Base-by-base conservation (phyloP, 2,329 filamentous ascomycete species). In the Cercospora zeae-maydis region DNA sequence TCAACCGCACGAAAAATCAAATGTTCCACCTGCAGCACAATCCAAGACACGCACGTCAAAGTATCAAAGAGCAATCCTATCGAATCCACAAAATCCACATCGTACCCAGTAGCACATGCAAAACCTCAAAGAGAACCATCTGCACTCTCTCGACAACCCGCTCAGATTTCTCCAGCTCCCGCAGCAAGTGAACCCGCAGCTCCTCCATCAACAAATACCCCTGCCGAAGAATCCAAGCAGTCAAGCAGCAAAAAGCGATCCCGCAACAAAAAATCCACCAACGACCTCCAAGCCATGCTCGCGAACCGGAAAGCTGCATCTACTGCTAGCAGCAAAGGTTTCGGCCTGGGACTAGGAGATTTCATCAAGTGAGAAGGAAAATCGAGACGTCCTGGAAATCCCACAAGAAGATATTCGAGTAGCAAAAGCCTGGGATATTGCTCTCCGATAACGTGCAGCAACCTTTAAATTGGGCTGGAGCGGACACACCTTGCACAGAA, bases 171-270 rank as follows among this genome's bases (percentile, higher is more conserved):
- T 39, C 5, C 49, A 8, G 16, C 2, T 3, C 6, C 24, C 6
- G 24, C 24, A 52, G 9, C 47, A 24, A 14, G 5, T 31, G 19
- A 13, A 9, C n/a, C 33, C 36, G 16, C 16, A 13, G 4, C 33
- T 8, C n/a, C 24, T 3, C 13, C 13, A 24, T 1, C 54, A 39
- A 6, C n/a, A 31, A 36, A 39, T 19, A 42, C 54, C 19, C 47
- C 27, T 13, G 85, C 77, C 75, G 36, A 62, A 9, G 34, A 10
- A 42, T 9, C 19, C 3, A 11, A 13, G 1, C 4, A n/a, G 33
- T 21, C 24, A 36, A 88, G 84, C 76, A 88, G 85, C 76, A 88
- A 88, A 77, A 80, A 86, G 53, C 84, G 86, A 34, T 89, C 87
- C 63, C 80, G 86, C 13, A 59, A 56, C 63, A 90, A 88, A 74